Percentiles rank a stretch among this genome's conserved stretches.
Conservation (phyloP, 345 rosid genomes). For the Salix purpurea region DNA sequence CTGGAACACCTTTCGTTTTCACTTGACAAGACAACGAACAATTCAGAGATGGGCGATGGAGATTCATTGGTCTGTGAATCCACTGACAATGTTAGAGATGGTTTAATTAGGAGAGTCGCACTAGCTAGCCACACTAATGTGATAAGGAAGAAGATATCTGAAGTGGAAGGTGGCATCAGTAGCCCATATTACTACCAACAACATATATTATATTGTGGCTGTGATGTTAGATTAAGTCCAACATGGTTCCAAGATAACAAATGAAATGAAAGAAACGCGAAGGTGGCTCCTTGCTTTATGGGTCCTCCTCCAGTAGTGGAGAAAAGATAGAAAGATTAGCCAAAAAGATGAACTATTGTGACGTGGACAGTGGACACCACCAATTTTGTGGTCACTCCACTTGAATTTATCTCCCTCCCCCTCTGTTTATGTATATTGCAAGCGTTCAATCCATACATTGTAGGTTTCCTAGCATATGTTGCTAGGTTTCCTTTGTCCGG, state of each 20-base stretch:
- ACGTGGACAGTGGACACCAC: conserved; percentile 60
- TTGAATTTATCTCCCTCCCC: background rate
- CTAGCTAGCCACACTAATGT: conserved; percentile 1
- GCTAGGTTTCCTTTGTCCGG: background rate
- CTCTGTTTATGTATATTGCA: background rate
- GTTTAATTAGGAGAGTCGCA: conserved; percentile 18
- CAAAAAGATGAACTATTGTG: conserved; percentile 23
- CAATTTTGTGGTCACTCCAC: conserved; percentile 52
- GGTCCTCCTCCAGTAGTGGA: conserved; percentile 37
- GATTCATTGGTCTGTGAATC: conserved; percentile 9
- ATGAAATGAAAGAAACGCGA: conserved; percentile 1
- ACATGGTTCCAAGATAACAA: conserved; percentile 4
- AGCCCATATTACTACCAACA: conserved; percentile 15
- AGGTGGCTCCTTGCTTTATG: conserved; percentile 25
- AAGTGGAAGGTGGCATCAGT: conserved; percentile 44
- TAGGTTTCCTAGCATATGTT: no score
- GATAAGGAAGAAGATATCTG: conserved; percentile 22
- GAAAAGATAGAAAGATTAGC: conserved; percentile 26
- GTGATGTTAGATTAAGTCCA: conserved; percentile 21
- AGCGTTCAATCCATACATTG: background rate
- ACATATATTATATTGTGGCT: conserved; percentile 22
- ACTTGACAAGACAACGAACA: conserved; percentile 6
- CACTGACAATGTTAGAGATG: background rate
- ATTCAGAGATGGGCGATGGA: background rate
- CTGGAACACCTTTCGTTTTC: conserved; percentile 4